A percentile compares a stretch with the other conserved stretches of the same genome.
Evolutionary conservation across 164 flowering plant species (phyloP).

Genomic region (Berberis thunbergii): DNA sequence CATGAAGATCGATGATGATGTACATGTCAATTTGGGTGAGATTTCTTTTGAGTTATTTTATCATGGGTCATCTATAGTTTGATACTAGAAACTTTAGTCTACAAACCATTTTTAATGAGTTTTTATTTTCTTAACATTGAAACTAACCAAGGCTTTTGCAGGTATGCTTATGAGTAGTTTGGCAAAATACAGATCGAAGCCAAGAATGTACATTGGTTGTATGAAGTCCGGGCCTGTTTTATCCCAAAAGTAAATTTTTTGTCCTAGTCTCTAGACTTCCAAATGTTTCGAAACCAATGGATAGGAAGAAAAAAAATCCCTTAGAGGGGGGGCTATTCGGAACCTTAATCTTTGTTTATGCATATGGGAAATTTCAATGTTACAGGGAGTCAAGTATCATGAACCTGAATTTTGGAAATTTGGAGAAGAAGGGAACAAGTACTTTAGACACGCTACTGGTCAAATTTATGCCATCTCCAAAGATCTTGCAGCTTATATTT

Average conservation of each 20-base stretch:
- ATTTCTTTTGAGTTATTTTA: neutral
- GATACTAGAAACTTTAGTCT: no score
- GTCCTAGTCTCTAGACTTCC: slow-evolving; percentile 5
- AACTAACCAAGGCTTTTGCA: slow-evolving; percentile 6
- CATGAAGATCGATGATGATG: slow-evolving; percentile 81
- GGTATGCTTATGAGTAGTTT: slow-evolving; percentile 48
- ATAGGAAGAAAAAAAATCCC: no score
- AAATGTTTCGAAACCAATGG: neutral
- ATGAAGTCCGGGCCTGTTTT: slow-evolving; percentile 97
- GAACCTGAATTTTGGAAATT: slow-evolving; percentile 91
- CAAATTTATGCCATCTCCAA: slow-evolving; percentile 89
- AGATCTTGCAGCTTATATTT: slow-evolving; percentile 71
- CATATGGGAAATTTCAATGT: neutral
- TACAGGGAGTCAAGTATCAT: slow-evolving; percentile 71
- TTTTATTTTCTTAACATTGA: neutral
- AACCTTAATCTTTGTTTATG: neutral
- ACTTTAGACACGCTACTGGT: slow-evolving; percentile 93
- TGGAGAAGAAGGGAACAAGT: slow-evolving; percentile 87
- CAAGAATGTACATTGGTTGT: slow-evolving; percentile 72
- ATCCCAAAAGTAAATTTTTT: slow-evolving; percentile 42
- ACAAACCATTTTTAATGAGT: neutral
- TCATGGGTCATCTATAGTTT: neutral
- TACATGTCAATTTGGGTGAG: slow-evolving; percentile 65
- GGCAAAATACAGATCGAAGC: slow-evolving; percentile 38
- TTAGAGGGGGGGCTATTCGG: no score